Base-by-base conservation (phyloP, 129 eudicot species). In the Ambrosia artemisiifolia region DNA sequence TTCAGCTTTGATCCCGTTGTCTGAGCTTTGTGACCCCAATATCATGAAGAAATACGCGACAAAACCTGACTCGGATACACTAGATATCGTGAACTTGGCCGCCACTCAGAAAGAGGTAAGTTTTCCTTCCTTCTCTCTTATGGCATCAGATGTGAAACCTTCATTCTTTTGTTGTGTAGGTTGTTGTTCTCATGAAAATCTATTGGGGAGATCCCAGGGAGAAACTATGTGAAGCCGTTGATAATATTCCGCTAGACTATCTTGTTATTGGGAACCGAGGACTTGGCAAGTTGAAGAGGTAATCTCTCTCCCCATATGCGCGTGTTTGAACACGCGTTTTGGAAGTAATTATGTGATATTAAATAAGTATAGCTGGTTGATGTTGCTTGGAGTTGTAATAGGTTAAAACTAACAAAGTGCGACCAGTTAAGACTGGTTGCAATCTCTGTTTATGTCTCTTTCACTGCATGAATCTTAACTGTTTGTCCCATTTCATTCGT, bases 191-290 rank as follows among this genome's bases (percentile, higher is more conserved):
- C 10, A 2, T 87, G 95, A 93, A 90, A 75, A 84, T 94, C 72
- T 94, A 61, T 64, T 90, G 96, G 91, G 99, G 99, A 69, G 99
- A 94, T 87, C 78, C 98, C 20, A 80, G 98, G 11, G 98, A 89
- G 82, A 92, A 89, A 83, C 28, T 92, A 30, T 83, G 89, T 30
- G 96, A 87, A 78, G 82, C 98, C 1, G 77, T 92, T 24, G 95
- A 85, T 40, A 69, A 74, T 2, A 79, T 88, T 67, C 96, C 93
- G 4, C 73, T 94, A 19, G 82, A 76, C 75, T 88, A 86, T 78
- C 74, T 94, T 62, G 76, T 94, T 11, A 59, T 94, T 0, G 99
- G 99, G 3, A 90, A 88, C 85, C 84, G 99, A 74, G 99, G 99
- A 11, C 96, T 94, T 70, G 97, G 97, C 78, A 82, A 79, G 66